Evolutionary conservation across 345 rosid genomes (phyloP).

Genomic region (Raphanus sativus): DNA sequence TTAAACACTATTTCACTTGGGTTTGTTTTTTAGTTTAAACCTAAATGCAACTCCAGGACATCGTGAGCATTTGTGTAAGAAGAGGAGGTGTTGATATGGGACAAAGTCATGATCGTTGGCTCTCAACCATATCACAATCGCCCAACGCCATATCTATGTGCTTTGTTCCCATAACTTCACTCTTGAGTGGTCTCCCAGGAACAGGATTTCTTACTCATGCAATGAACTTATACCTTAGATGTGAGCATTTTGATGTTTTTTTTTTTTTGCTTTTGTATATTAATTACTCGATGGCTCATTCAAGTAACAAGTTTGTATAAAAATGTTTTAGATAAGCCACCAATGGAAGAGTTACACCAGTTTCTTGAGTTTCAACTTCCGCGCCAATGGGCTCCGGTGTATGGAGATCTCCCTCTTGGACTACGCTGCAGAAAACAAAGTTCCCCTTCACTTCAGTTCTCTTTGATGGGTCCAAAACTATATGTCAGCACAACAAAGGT

Average conservation of each 20-base stretch:
- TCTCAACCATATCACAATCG: constrained; percentile 70
- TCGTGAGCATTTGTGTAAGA: constrained; percentile 50
- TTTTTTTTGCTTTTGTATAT: neutral
- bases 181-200: constrained; percentile 76
- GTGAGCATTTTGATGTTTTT: constrained; percentile 41
- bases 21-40: neutral
- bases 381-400: constrained; percentile 95
- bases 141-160: constrained; percentile 91
- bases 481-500: constrained; percentile 77
- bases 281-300: constrained; percentile 13
- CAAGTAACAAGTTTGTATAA: constrained; percentile 1
- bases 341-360: constrained; percentile 81
- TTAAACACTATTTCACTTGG: neutral
- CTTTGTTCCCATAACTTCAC: constrained; percentile 88
- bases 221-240: constrained; percentile 84
- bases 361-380: constrained; percentile 96
- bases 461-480: constrained; percentile 90
- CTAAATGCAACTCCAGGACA: constrained; percentile 44
- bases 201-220: constrained; percentile 89
- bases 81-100: constrained; percentile 74
- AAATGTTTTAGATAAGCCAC: constrained; percentile 78
- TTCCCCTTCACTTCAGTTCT: constrained; percentile 77
- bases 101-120: constrained; percentile 85
- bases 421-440: constrained; percentile 63
- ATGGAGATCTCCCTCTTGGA: constrained; percentile 87